These are phyloP conservation scores for Penicillium antarcticum DNA, from an alignment of 495 filamentous ascomycete genomes.

Conservation along the genomic window DNA sequence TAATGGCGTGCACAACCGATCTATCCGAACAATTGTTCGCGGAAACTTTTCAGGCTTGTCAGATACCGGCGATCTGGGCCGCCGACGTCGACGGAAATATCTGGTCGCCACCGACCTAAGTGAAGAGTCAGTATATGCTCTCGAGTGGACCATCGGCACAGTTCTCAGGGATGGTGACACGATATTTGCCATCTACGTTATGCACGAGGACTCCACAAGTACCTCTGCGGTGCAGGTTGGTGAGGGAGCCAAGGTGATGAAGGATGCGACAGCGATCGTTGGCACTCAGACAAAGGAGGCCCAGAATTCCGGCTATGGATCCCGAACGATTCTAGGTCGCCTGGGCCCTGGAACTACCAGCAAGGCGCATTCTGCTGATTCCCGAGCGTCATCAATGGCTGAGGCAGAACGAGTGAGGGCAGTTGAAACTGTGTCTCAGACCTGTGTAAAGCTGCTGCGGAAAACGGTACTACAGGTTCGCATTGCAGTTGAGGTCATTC, in stretches of 20 bases:
- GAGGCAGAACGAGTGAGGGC: conserved; percentile 78
- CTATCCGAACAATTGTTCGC: conserved; percentile 82
- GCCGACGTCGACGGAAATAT: conserved; percentile 76
- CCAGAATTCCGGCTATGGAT: conserved; percentile 22
- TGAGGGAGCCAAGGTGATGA: conserved; percentile 62
- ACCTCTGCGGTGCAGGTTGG: conserved; percentile 47
- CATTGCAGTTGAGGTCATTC: conserved; percentile 90
- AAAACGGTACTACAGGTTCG: conserved; percentile 89
- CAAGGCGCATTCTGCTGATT: conserved; percentile 40
- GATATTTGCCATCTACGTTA: conserved; percentile 83
- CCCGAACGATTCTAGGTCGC: conserved; percentile 35
- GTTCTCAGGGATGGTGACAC: conserved; percentile 95
- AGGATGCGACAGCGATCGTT: conserved; percentile 63
- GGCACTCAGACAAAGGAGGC: conserved; percentile 50
- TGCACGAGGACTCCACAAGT: conserved; percentile 69
- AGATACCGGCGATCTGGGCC: conserved; percentile 69
- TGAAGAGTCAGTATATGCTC: conserved; percentile 86
- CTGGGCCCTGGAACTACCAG: conserved; percentile 40
- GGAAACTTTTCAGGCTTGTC: conserved; percentile 75
- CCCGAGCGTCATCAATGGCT: conserved; percentile 48
- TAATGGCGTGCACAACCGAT: conserved; percentile 72
- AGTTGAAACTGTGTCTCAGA: conserved; percentile 70
- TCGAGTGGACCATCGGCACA: conserved; percentile 96
- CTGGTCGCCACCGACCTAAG: conserved; percentile 90
- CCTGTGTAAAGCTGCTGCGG: conserved; percentile 76